Percentiles rank a stretch among this genome's conserved stretches.
These are phyloP conservation scores for Cladophialophora psammophila DNA, from an alignment of 2,329 filamentous ascomycete genomes.

Conservation along the genomic window DNA sequence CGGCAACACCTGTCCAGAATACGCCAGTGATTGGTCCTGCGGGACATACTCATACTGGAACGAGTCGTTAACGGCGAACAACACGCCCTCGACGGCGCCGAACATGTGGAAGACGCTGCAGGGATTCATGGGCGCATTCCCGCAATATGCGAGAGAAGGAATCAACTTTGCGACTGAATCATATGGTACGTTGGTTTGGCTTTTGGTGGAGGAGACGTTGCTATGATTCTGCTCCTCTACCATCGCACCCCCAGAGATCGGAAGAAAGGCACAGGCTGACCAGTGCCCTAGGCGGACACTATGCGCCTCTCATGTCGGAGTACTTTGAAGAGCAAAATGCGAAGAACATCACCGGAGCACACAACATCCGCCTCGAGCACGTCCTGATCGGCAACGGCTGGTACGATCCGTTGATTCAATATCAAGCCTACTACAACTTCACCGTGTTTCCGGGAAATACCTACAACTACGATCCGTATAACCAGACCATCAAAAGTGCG, in stretches of 20 bases:
- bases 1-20: conserved; percentile 39
- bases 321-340: conserved; percentile 50
- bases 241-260: neutral
- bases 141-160: conserved; percentile 45
- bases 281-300: conserved; percentile 58
- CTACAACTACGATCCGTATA: conserved; percentile 45
- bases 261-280: neutral
- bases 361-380: conserved; percentile 42
- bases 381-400: conserved; percentile 51
- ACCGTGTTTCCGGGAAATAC: conserved; percentile 48
- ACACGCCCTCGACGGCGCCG: conserved; percentile 37
- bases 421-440: conserved; percentile 51
- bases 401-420: conserved; percentile 49
- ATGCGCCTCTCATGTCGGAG: conserved; percentile 60
- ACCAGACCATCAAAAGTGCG: conserved; percentile 45
- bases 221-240: neutral
- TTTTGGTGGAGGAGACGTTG: neutral
- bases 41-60: conserved; percentile 41
- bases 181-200: conserved; percentile 21
- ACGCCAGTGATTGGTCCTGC: conserved; percentile 37
- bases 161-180: conserved; percentile 65
- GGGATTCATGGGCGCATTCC: conserved; percentile 41
- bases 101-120: conserved; percentile 42
- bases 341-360: conserved; percentile 39
- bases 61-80: conserved; percentile 38